These are phyloP conservation scores for Entophlyctis luteolus DNA, from an alignment of 192 early-diverging fungal species.

Conservation along the genomic window DNA sequence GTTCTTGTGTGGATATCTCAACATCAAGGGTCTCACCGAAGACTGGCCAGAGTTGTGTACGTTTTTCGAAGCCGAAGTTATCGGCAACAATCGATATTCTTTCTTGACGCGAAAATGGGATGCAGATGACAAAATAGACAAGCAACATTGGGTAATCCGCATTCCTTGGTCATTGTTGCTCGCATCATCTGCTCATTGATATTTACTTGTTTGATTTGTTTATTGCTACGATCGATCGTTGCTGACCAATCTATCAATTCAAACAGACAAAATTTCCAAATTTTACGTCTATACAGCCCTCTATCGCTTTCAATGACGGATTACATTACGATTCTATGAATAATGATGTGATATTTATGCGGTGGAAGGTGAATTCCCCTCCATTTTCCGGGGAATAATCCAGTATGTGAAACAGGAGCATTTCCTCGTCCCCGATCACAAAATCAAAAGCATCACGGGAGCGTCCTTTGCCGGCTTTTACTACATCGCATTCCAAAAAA, in stretches of 20 bases:
- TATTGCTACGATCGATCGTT: not conserved
- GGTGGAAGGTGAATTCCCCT: slow-evolving; percentile 66
- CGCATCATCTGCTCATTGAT: no score
- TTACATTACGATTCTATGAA: slow-evolving; percentile 55
- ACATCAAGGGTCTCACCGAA: slow-evolving; percentile 75
- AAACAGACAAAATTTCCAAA: slow-evolving; percentile 39
- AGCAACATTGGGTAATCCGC: slow-evolving; percentile 67
- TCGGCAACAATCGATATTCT: slow-evolving; percentile 63
- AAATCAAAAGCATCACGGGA: slow-evolving; percentile 67
- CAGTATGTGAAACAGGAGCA: slow-evolving; percentile 50
- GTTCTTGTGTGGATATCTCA: slow-evolving; percentile 75
- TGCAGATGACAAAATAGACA: slow-evolving; percentile 69
- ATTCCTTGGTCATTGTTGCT: no score
- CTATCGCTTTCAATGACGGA: slow-evolving; percentile 42
- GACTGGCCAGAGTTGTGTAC: slow-evolving; percentile 80
- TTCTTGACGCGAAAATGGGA: slow-evolving; percentile 85
- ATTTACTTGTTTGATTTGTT: not conserved
- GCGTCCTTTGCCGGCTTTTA: slow-evolving; percentile 90
- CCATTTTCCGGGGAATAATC: not conserved
- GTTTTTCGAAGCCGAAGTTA: slow-evolving; percentile 86
- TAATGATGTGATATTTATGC: slow-evolving; percentile 77
- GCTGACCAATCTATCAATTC: not conserved
- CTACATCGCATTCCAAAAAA: slow-evolving; percentile 70
- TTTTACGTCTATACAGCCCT: slow-evolving; percentile 38
- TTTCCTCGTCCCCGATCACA: slow-evolving; percentile 85